Percentiles rank a stretch among this genome's conserved stretches.
Conservation (phyloP, 2,329 filamentous ascomycete species). For the Lecanicillium sp. region DNA sequence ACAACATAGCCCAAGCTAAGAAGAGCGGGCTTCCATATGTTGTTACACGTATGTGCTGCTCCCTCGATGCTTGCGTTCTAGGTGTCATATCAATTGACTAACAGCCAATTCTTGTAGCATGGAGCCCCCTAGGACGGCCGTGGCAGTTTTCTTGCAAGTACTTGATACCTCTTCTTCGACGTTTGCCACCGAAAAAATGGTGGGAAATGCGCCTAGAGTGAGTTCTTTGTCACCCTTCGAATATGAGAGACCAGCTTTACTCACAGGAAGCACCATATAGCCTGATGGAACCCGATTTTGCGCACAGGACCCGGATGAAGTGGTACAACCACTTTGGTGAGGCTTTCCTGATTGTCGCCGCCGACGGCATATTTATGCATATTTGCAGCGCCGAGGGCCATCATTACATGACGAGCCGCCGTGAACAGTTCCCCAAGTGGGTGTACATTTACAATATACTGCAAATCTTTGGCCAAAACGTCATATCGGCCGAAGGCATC, state of each 20-base stretch:
- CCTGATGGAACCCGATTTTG: conserved; percentile 51
- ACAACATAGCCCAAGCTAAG: conserved; percentile 43
- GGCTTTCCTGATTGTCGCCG: conserved; percentile 56
- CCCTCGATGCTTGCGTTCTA: too few relatives aligned
- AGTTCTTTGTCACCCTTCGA: conserved; percentile 22
- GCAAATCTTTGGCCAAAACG: conserved; percentile 57
- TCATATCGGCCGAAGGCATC: conserved; percentile 61
- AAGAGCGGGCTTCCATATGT: conserved; percentile 44
- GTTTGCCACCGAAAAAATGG: conserved; percentile 41
- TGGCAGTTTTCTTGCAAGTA: conserved; percentile 50
- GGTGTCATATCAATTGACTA: conserved; percentile 8
- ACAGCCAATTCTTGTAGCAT: conserved; percentile 26
- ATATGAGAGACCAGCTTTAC: too few relatives aligned
- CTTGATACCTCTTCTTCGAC: conserved; percentile 47
- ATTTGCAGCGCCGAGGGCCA: conserved; percentile 59
- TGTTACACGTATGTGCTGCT: conserved; percentile 40
- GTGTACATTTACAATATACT: conserved; percentile 27
- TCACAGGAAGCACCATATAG: too few relatives aligned
- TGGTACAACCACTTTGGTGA: conserved; percentile 55
- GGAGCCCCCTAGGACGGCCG: conserved; percentile 38
- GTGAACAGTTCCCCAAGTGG: conserved; percentile 58
- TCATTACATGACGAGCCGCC: conserved; percentile 54
- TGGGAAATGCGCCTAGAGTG: conserved; percentile 55
- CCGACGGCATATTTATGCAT: conserved; percentile 43
- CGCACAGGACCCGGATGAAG: conserved; percentile 46